Base-by-base conservation (phyloP, 257 asterid species). In the Gentiana dahurica region DNA sequence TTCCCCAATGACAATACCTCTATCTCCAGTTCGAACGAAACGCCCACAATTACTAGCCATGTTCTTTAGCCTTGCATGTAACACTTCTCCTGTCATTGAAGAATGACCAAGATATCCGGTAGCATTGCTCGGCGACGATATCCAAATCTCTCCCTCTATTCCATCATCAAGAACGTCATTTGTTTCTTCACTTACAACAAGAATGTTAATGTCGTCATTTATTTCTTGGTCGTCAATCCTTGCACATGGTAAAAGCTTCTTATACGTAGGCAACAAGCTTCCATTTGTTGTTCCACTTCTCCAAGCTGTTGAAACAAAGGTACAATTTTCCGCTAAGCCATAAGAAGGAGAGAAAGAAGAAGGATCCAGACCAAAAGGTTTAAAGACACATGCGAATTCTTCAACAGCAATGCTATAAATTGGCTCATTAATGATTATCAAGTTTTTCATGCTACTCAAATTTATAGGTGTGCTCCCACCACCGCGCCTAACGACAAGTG, bases 61-160 rank as follows among this genome's bases (percentile, higher is more conserved):
- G 63, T 67, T 72, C 8, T 57, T 65, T 2, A 80, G 9, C 55
- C 81, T 65, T 7, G 58, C 84, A 6, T 72, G 51, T 73, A 85
- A 88, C 3, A 73, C 73, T 9, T 85, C 74, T 3, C 67, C 75
- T 6, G 88, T 85, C 63, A 82, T 51, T 3, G 69, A 66, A 34
- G 93, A 87, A 74, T 88, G 96, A 47, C 67, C 75, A 53, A 88
- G 84, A 65, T 88, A 88, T 4, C 93, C 93, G 0, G 51, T 10
- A 36, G 93, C 96, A 37, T 75, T 85, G 75, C 96, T 85, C 1
- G 93, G 84, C 39, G 93, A 85, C 5, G 90, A 82, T 58, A 88
- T 60, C 96, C 96, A 88, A 53, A 88, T 85, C 74, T 85, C 96
- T 38, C 96, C 96, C 75, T 85, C 96, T 7, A 13, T n/a, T 4